Evolutionary conservation across 2,329 filamentous ascomycete genomes (phyloP).

Genomic region (Cladobotryum mycophilum): DNA sequence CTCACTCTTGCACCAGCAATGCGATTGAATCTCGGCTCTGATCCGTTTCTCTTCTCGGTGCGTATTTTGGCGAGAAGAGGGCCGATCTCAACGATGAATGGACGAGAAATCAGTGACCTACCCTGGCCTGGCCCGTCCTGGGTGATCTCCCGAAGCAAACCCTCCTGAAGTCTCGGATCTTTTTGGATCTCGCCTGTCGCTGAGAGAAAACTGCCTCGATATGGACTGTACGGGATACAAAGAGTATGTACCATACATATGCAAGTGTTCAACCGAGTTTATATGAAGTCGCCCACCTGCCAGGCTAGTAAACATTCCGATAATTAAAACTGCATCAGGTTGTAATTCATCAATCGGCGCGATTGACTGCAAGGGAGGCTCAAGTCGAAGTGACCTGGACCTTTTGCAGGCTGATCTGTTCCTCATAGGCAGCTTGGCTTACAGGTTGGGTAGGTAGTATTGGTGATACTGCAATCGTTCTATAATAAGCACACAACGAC

Average conservation of each 20-base stretch:
- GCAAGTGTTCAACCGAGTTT: no score
- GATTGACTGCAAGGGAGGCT: not conserved
- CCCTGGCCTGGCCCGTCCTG: constrained; percentile 5
- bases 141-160: constrained; percentile 10
- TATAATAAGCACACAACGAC: no score
- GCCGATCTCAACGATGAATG: not conserved
- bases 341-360: no score
- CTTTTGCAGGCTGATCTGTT: not conserved
- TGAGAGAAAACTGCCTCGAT: not conserved
- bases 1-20: no score
- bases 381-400: not conserved
- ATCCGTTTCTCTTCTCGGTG: no score
- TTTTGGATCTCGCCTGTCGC: constrained; percentile 5
- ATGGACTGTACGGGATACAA: no score
- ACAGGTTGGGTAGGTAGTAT: no score
- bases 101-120: not conserved
- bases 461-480: no score
- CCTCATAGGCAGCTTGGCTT: not conserved
- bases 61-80: not conserved
- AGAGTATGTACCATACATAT: no score
- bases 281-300: not conserved
- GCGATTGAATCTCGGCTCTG: no score
- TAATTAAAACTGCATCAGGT: not conserved
- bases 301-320: not conserved
- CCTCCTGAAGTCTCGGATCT: constrained; percentile 11